Evolutionary conservation across 2,329 filamentous ascomycete genomes (phyloP), one percentile per base, ranked within the genome.

Genomic region (Mollisiaceae sp.): DNA sequence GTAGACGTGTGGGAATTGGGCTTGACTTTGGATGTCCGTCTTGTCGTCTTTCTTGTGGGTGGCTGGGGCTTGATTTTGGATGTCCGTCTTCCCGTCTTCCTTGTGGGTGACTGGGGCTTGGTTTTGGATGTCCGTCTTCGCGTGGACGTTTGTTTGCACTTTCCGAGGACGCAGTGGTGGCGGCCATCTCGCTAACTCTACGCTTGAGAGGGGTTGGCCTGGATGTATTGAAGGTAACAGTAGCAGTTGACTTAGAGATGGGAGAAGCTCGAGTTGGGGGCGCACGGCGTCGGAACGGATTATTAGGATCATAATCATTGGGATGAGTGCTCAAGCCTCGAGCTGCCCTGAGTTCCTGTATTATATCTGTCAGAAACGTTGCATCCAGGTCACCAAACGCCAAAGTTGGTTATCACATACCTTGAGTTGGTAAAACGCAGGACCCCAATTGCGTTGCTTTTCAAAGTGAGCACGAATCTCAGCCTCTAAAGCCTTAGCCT

Each of bases 361-460:
- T 2, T 12, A 18, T 18, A 9, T 41, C 38, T 41, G 8, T 12
- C 4, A 12, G 11, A 9, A 18, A 9, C 8, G 12, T 18, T 41
- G 12, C 12, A 41, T 41, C 12, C 4, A 2, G 3, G 8, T 12
- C 11, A 41, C 12, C 11, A 9, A 41, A 9, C 38, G 27, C 27
- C 6, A 6, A 32, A 32, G 27, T 6, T 32, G 27, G 6, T 32
- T 32, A 32, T 32, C 27, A 47, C 32, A n/a, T 60, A 60, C 58
- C 58, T 50, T 60, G 20, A 60, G 18, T 36, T 47, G 11, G 22
- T 4, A 22, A 20, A 52, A 60, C 15, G 58, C 58, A 22, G 41
- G 43, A 38, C 14, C 22, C 41, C 41, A 60, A 8, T 5, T 18
- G 2, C 20, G 14, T 18, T 47, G n/a, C n/a, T 47, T 60, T 36